A percentile compares a stretch with the other conserved stretches of the same genome.
Conservation (phyloP, 306 rosid genomes). For the Fagus sylvatica region DNA sequence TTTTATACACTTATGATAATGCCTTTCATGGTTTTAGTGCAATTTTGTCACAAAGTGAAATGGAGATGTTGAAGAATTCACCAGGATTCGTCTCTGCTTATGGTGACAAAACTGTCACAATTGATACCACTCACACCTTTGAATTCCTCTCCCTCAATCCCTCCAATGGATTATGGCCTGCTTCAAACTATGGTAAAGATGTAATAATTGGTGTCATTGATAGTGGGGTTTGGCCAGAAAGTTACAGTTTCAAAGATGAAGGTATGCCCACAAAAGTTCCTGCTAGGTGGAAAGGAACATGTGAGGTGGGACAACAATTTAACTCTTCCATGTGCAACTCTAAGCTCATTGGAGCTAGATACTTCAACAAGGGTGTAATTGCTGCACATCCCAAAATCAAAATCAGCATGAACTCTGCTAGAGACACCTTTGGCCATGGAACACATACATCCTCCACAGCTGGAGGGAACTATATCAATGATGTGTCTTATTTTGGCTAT, state of each 20-base stretch:
- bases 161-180: constrained; percentile 7
- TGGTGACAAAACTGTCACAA: background rate
- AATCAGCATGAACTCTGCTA: constrained; percentile 27
- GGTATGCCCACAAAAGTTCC: background rate
- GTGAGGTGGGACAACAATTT: background rate
- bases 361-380: constrained; percentile 19
- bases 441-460: constrained; percentile 32
- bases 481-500: constrained; percentile 28
- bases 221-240: background rate
- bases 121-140: constrained; percentile 2
- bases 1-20: background rate
- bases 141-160: constrained; percentile 20
- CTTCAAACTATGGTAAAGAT: background rate
- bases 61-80: background rate
- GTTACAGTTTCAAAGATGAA: background rate
- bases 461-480: constrained; percentile 20
- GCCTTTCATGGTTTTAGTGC: background rate
- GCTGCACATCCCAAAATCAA: no score
- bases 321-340: background rate
- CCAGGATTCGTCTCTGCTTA: background rate
- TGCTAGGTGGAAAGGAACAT: background rate
- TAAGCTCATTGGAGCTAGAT: constrained; percentile 19
- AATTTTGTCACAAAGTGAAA: background rate
- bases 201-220: background rate
- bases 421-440: constrained; percentile 39